Conservation (phyloP, 129 eudicot species). For the Artemisia tridentata region DNA sequence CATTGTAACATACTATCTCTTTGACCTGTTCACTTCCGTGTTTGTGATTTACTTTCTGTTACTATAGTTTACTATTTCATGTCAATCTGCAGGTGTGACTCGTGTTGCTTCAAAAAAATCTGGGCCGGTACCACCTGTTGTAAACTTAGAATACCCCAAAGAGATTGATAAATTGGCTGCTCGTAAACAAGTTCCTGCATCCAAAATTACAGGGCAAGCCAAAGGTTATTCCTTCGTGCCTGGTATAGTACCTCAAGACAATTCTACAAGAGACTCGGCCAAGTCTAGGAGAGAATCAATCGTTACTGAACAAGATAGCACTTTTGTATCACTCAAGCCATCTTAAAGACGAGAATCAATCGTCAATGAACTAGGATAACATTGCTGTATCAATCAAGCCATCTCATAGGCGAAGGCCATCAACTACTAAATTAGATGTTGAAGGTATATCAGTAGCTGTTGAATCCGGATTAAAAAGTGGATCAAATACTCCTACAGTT, state of each 20-base stretch:
- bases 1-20: not conserved
- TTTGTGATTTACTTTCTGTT: constrained; percentile 13
- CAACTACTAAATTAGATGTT: constrained; percentile 47
- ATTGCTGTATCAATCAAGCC: constrained; percentile 43
- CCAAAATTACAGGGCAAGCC: constrained; percentile 36
- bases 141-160: constrained; percentile 37
- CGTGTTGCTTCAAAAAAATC: constrained; percentile 50
- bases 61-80: constrained; percentile 20
- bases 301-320: constrained; percentile 31
- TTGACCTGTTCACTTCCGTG: constrained; percentile 4
- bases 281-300: constrained; percentile 48
- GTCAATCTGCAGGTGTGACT: constrained; percentile 67
- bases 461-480: constrained; percentile 41
- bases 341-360: constrained; percentile 47
- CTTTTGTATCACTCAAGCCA: constrained; percentile 42
- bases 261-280: constrained; percentile 37
- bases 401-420: constrained; percentile 54
- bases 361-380: constrained; percentile 33
- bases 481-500: constrained; percentile 30
- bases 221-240: not conserved
- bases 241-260: constrained; percentile 20
- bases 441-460: constrained; percentile 36
- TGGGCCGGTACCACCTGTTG: constrained; percentile 12
- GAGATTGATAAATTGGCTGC: constrained; percentile 31
- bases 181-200: constrained; percentile 47